Evolutionary conservation across 2,329 filamentous ascomycete species (phyloP), one percentile per base, ranked within the genome.

Genomic region (Colletotrichum sp.): DNA sequence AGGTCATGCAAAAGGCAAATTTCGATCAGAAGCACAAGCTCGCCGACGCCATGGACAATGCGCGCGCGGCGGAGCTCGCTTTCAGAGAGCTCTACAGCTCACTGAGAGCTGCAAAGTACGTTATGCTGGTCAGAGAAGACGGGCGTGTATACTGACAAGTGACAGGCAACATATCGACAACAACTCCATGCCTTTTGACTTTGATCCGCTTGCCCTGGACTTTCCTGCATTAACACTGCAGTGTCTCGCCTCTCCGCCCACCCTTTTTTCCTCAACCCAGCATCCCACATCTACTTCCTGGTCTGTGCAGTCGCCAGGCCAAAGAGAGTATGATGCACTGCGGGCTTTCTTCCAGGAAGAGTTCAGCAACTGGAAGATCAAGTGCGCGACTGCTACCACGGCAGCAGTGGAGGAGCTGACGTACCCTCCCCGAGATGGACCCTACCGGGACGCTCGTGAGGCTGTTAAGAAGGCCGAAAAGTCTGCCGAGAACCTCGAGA

Each of bases 201-300:
- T 98, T 85, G 95, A 98, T 79, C 94, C 96, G 38, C 91, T 96
- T 76, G 90, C 94, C 7, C 92, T 98, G 82, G 95, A 95, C 75
- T 98, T 98, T 80, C 95, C 96, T 8, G 93, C 94, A 8, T 90
- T 99, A 55, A 95, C 94, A 43, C 90, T 98, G 13, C 94, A 94
- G 78, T 93, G 96, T 78, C 91, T 99, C 2, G 92, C 94, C 43
- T 90, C 94, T 12, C 95, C 96, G 5, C 93, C 95, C 6, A 97
- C 95, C 1, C 88, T 98, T 8, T 96, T 96, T 85, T 94, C 95
- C 12, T 91, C 93, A 1, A 95, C 93, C 8, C 95, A 96, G 34
- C 94, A 98, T 80, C 89, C 95, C 3, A 95, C 94, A 0, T 88
- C 92, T 24, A 92, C 93, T 5, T 97, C 95, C 1, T 98, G 96